Percentiles rank a stretch among this genome's conserved stretches.
Evolutionary conservation across 2,329 filamentous ascomycete genomes (phyloP).

Genomic region (Tolypocladium paradoxum): DNA sequence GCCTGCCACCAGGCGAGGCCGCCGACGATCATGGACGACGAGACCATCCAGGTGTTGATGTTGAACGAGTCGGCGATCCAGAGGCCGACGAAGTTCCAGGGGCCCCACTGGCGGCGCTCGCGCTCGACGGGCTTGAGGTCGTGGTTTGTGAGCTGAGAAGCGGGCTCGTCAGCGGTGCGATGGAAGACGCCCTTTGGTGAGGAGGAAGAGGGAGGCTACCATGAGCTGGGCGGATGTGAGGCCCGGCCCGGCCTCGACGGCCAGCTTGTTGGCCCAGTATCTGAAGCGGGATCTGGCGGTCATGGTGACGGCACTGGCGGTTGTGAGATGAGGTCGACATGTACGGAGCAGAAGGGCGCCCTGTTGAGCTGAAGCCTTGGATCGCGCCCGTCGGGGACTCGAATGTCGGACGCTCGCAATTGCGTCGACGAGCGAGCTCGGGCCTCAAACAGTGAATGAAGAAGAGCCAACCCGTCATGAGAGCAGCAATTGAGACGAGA

Average conservation of each 20-base stretch:
- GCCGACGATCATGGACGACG: slow-evolving; percentile 65
- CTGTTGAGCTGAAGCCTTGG: no score
- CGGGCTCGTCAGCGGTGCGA: background rate
- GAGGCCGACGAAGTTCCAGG: slow-evolving; percentile 82
- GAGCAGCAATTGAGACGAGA: background rate
- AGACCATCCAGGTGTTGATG: slow-evolving; percentile 93
- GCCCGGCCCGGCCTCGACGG: slow-evolving; percentile 65
- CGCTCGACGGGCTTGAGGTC: slow-evolving; percentile 75
- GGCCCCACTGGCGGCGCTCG: slow-evolving; percentile 69
- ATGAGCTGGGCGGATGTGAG: slow-evolving; percentile 72
- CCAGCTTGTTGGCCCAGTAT: slow-evolving; percentile 46
- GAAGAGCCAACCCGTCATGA: background rate
- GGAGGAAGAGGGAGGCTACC: slow-evolving; percentile 25
- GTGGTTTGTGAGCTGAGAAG: slow-evolving; percentile 59
- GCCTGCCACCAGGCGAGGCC: slow-evolving; percentile 89
- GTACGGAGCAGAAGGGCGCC: no score
- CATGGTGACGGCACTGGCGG: slow-evolving; percentile 3
- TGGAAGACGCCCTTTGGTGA: slow-evolving; percentile 9
- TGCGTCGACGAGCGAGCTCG: background rate
- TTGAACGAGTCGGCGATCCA: slow-evolving; percentile 82
- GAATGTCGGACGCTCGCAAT: background rate
- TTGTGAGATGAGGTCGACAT: background rate
- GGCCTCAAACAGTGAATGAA: background rate
- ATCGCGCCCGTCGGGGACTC: no score
- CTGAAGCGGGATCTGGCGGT: slow-evolving; percentile 26